Conservation (phyloP, 2,329 filamentous ascomycete species). For the Claviceps humidiphila region DNA sequence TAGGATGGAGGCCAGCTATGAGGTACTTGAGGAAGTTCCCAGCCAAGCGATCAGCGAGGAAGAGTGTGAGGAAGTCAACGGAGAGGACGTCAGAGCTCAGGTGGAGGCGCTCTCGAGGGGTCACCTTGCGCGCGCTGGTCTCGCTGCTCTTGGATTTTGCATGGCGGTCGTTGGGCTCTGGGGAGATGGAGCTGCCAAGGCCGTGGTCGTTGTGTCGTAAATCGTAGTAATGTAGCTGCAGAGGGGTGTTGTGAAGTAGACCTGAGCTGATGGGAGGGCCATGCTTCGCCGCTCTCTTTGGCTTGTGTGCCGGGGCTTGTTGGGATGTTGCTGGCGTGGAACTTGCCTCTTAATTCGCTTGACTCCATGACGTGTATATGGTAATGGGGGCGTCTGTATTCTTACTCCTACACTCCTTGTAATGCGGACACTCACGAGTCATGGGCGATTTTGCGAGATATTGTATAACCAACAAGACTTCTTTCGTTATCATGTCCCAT, state of each 20-base stretch:
- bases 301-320: no score
- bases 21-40: slow-evolving; percentile 46
- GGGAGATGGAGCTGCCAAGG: slow-evolving; percentile 41
- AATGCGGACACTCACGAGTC: no score
- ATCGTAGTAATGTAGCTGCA: background rate
- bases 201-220: slow-evolving; percentile 21
- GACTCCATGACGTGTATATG: no score
- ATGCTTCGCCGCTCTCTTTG: no score
- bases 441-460: no score
- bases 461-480: no score
- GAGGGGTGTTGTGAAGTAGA: background rate
- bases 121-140: slow-evolving; percentile 38
- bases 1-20: slow-evolving; percentile 58
- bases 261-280: background rate
- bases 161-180: slow-evolving; percentile 53
- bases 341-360: no score
- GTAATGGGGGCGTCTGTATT: no score
- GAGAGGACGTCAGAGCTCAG: slow-evolving; percentile 45
- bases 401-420: no score
- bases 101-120: slow-evolving; percentile 42
- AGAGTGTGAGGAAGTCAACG: slow-evolving; percentile 42
- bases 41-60: slow-evolving; percentile 36
- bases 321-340: no score
- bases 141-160: slow-evolving; percentile 43
- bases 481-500: no score